Evolutionary conservation across 2,329 filamentous ascomycete genomes (phyloP).

Genomic region (Lachnellula arida): DNA sequence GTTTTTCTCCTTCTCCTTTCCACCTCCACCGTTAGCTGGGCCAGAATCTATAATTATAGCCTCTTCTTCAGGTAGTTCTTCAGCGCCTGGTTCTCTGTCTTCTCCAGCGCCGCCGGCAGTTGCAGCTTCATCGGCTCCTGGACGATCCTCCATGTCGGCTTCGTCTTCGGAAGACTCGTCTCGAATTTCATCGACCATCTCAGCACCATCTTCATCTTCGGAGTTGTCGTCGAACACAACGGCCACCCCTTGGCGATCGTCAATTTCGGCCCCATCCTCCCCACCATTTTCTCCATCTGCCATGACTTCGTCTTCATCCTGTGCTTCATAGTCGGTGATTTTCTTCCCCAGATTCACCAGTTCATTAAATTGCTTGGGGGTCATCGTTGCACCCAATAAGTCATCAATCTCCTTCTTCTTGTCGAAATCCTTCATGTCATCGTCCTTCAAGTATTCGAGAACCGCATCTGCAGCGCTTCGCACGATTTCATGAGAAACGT

Average conservation of each 20-base stretch:
- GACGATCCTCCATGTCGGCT: slow-evolving; percentile 57
- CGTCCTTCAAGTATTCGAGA: slow-evolving; percentile 88
- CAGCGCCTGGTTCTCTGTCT: slow-evolving; percentile 46
- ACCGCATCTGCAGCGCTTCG: slow-evolving; percentile 91
- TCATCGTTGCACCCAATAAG: slow-evolving; percentile 76
- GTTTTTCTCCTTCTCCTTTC: slow-evolving; percentile 49
- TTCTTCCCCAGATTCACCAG: slow-evolving; percentile 96
- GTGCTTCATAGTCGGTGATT: slow-evolving; percentile 95
- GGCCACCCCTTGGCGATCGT: slow-evolving; percentile 92
- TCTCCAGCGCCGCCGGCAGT: slow-evolving; percentile 45
- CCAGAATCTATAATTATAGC: slow-evolving; percentile 80
- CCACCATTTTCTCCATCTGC: slow-evolving; percentile 62
- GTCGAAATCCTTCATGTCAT: slow-evolving; percentile 93
- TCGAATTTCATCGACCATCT: slow-evolving; percentile 76
- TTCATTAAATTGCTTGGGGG: slow-evolving; percentile 92
- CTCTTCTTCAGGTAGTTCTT: slow-evolving; percentile 55
- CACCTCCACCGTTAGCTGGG: slow-evolving; percentile 42
- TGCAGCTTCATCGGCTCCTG: slow-evolving; percentile 46
- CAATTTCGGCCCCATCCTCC: slow-evolving; percentile 72
- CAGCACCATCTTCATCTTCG: slow-evolving; percentile 76
- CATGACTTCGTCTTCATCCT: slow-evolving; percentile 91
- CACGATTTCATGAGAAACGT: slow-evolving; percentile 87
- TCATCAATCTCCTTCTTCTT: slow-evolving; percentile 98
- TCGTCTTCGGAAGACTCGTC: slow-evolving; percentile 84
- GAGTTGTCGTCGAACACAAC: slow-evolving; percentile 93